Percentiles rank a stretch among this genome's conserved stretches.
Conservation (phyloP, 345 rosid species). For the Rhodamnia rubescens region DNA sequence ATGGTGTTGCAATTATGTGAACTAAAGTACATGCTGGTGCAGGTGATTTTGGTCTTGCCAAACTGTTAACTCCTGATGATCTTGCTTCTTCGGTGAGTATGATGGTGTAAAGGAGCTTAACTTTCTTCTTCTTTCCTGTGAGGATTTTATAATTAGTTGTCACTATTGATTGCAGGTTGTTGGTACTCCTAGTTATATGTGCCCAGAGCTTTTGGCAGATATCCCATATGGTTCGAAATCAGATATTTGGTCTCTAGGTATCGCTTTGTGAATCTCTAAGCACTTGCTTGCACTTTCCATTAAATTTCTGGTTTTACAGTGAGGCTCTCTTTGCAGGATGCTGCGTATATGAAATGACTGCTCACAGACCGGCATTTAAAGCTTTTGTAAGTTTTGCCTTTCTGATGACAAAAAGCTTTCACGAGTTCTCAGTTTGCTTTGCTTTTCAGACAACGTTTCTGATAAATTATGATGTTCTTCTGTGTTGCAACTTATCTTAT, state of each 20-base stretch:
- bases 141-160: not conserved
- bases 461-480: not conserved
- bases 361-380: constrained; percentile 85
- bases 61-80: constrained; percentile 84
- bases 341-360: constrained; percentile 89
- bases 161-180: constrained; percentile 48
- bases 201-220: constrained; percentile 98
- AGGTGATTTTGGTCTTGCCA: constrained; percentile 99
- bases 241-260: constrained; percentile 98
- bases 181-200: constrained; percentile 99
- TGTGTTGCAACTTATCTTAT: not conserved
- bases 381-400: constrained; percentile 67
- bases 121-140: not conserved
- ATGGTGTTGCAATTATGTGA: not conserved
- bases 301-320: not conserved
- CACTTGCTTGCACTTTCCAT: not conserved
- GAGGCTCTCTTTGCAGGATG: constrained; percentile 48
- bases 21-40: constrained; percentile 2
- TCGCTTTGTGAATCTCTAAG: not conserved
- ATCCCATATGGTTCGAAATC: constrained; percentile 97
- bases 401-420: not conserved
- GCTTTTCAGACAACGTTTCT: not conserved
- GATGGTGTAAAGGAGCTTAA: not conserved
- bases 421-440: not conserved
- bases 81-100: constrained; percentile 85